Base-by-base conservation (phyloP, 768 basidiomycete genomes). In the Tephrocybe sp. region DNA sequence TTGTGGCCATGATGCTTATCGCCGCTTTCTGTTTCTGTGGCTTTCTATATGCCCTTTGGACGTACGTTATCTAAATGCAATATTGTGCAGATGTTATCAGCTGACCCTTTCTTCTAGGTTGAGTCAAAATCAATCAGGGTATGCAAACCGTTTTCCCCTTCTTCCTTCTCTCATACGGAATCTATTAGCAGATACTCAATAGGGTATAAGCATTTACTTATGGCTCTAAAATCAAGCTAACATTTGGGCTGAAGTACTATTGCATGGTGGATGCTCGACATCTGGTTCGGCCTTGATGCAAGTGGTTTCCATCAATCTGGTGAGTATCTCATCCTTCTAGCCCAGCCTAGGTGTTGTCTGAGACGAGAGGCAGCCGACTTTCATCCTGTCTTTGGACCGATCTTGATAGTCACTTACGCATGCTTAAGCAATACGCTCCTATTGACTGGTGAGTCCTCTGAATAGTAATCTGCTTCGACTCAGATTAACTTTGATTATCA, bases 231-330 rank as follows among this genome's bases (percentile, higher is more conserved):
- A 34, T 12, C 2, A 7, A 11, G 5, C 22, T 42, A 52, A 35
- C 33, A 45, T 40, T 36, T 23, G 11, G 46, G 41, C 49, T 35
- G 39, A 33, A 68, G 67, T 6, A 57, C 59, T n/a, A 91, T 95
- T 48, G 84, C 87, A 0, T 97, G 92, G 93, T 96, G 92, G 92
- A 90, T 97, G 84, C 76, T 95, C 19, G 90, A 95, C 62, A 67
- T 94, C 9, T 92, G 83, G 81, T 98, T 98, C 62, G 96, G 96
- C n/a, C 77, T 98, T 5, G 96, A 98, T 67, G 92, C 93, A 0
- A 83, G 76, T 41, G 95, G 95, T 4, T 97, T 98, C 60, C 82
- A 90, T 56, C 75, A 74, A 61, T 82, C 94, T 19, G 78, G 92
- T 92, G 52, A 61, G 88, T 79, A 20, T 20, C 13, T 19, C 6